Percentiles rank a stretch among this genome's conserved stretches.
Evolutionary conservation across 495 filamentous ascomycete genomes (phyloP).

Genomic region (Usnea hakonensis): DNA sequence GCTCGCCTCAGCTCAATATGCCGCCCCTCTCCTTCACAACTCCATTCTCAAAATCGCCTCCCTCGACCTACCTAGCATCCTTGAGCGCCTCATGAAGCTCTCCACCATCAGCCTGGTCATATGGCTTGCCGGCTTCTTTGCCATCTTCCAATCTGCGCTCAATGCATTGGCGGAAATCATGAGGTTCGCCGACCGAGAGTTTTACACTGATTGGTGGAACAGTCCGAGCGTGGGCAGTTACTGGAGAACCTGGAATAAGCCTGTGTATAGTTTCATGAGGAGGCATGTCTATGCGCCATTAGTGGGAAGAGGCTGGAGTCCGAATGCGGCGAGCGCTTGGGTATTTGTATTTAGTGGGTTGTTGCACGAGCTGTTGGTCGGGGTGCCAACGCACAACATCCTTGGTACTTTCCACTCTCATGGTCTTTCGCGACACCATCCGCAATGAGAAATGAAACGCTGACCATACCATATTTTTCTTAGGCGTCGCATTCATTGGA

Average conservation of each 20-base stretch:
- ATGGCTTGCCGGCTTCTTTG: slow-evolving; percentile 96
- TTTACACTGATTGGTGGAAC: slow-evolving; percentile 99
- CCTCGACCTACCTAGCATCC: slow-evolving; percentile 72
- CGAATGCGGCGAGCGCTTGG: slow-evolving; percentile 55
- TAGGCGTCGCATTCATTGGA: slow-evolving; percentile 82
- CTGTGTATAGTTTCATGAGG: slow-evolving; percentile 92
- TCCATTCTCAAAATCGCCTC: slow-evolving; percentile 75
- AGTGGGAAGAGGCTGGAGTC: slow-evolving; percentile 69
- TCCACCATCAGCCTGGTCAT: slow-evolving; percentile 89
- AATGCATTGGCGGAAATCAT: slow-evolving; percentile 89
- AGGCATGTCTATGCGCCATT: slow-evolving; percentile 84
- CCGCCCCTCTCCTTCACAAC: slow-evolving; percentile 79
- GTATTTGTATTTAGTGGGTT: slow-evolving; percentile 84
- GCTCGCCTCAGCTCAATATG: slow-evolving; percentile 88
- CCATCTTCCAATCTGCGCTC: slow-evolving; percentile 80
- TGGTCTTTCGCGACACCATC: neutral
- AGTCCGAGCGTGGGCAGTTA: slow-evolving; percentile 75
- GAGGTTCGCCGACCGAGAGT: slow-evolving; percentile 83
- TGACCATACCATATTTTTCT: neutral
- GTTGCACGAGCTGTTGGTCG: slow-evolving; percentile 87
- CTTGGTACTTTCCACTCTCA: slow-evolving; percentile 50
- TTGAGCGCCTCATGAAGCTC: slow-evolving; percentile 88
- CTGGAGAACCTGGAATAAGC: slow-evolving; percentile 97
- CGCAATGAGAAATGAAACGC: neutral
- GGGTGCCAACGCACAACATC: slow-evolving; percentile 91